Evolutionary conservation across 2,329 filamentous ascomycete genomes (phyloP), one percentile per base, ranked within the genome.

Genomic region (Exophiala viscosa): DNA sequence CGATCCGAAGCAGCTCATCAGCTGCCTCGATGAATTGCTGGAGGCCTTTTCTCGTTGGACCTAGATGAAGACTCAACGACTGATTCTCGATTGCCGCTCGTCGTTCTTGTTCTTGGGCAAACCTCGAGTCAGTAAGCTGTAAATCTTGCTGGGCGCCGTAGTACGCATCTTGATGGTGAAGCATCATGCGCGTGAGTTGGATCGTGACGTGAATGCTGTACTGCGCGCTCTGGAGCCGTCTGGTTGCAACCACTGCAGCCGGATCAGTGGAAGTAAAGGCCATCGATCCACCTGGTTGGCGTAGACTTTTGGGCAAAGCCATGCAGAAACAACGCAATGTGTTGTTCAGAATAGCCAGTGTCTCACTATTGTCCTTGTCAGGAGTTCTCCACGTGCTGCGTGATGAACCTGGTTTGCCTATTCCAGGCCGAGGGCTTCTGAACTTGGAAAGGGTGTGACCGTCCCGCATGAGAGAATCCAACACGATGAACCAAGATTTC

Each of bases 401-500:
- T 6, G 20, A 23, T 23, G 20, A 23, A 23, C 3, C 20, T 23
- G 20, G 20, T 23, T 23, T 23, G 20, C 20, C 20, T 23, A 23
- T 23, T 23, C 20, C 38, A 35, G 31, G 41, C 9, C 45, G 43
- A 32, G 34, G 44, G 59, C 58, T 20, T 62, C 54, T 23, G 20
- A 23, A 23, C 20, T 23, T 23, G 20, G 66, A 65, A 5, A 70
- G 62, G 8, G 61, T 48, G 54, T 71, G 66, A 1, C 69, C 69
- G 18, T 68, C 64, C 28, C 64, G 62, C 66, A 69, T 70, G 11
- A 71, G 58, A 0, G 69, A 71, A 58, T 69, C 70, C 28, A 71
- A 63, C 35, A 70, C 65, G 14, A 72, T 63, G 51, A 67, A 72
- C 70, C 70, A 73, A 3, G 70, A 66, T 38, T 66, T 68, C 1